phyloP scores from a whole-genome alignment of 2,329 filamentous ascomycete genomes.

The Colletotrichum sp. region DNA sequence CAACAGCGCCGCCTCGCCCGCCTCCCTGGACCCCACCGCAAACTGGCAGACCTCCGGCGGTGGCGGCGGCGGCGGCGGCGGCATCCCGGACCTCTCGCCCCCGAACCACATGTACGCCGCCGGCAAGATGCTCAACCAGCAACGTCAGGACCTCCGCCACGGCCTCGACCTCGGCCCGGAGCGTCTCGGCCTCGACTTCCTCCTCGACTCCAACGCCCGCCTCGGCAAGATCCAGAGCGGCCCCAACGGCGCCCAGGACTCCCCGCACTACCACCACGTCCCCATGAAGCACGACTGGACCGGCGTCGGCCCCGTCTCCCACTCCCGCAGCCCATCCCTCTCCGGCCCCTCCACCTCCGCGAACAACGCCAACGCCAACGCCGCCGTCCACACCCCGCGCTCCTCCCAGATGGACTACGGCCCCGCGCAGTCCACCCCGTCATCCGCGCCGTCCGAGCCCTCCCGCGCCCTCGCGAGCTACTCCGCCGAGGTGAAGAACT shows the following conservation, averaged over 20 bases:
- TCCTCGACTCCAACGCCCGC: slow-evolving; percentile 67
- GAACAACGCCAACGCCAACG: background rate
- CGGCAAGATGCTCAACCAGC: slow-evolving; percentile 45
- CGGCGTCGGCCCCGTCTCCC: slow-evolving; percentile 53
- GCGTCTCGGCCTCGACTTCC: slow-evolving; percentile 74
- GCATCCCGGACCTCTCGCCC: slow-evolving; percentile 22
- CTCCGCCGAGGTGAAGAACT: slow-evolving; percentile 60
- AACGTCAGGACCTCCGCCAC: slow-evolving; percentile 55
- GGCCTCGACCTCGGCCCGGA: slow-evolving; percentile 68
- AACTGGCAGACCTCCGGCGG: background rate
- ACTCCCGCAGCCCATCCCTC: slow-evolving; percentile 67
- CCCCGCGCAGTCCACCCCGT: background rate
- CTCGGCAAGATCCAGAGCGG: slow-evolving; percentile 58
- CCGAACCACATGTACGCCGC: slow-evolving; percentile 28
- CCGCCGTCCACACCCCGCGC: slow-evolving; percentile 1
- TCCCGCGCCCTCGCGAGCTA: background rate
- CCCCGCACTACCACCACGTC: slow-evolving; percentile 46
- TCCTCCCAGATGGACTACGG: background rate
- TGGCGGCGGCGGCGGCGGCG: background rate
- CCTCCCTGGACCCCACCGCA: slow-evolving; percentile 28
- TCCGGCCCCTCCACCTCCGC: background rate
- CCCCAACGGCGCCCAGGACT: slow-evolving; percentile 52
- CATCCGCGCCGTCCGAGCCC: background rate
- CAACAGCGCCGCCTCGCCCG: slow-evolving; percentile 41
- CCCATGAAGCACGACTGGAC: slow-evolving; percentile 59